Evolutionary conservation across 345 rosid species (phyloP).

Genomic region (Crucihimalaya himalaica): DNA sequence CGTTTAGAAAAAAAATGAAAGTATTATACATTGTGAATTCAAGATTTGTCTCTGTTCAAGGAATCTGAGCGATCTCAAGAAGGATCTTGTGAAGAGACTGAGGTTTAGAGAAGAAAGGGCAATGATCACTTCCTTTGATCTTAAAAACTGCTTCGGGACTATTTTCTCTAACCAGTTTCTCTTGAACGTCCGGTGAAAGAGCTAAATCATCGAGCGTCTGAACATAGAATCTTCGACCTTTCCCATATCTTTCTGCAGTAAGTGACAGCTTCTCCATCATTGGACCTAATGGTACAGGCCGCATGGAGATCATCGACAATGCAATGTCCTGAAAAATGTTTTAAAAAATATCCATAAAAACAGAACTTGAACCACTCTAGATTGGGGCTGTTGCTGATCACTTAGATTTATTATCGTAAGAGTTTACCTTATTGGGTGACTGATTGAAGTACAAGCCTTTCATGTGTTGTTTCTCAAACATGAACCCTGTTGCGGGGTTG

Average conservation of each 20-base stretch:
- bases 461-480: constrained; percentile 84
- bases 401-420: neutral
- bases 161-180: constrained; percentile 78
- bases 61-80: constrained; percentile 76
- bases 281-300: constrained; percentile 81
- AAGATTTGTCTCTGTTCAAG: constrained; percentile 31
- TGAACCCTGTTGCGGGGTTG: constrained; percentile 86
- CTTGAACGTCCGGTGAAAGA: constrained; percentile 88
- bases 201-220: constrained; percentile 88
- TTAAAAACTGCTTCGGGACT: constrained; percentile 84
- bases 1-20: neutral
- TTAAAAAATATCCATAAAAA: neutral
- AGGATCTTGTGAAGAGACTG: constrained; percentile 83
- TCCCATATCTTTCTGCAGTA: constrained; percentile 65
- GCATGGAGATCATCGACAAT: constrained; percentile 88
- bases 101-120: constrained; percentile 94
- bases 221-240: constrained; percentile 68
- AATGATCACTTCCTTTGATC: constrained; percentile 95
- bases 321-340: constrained; percentile 68
- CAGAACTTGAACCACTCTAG: neutral
- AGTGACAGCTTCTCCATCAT: constrained; percentile 80
- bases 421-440: constrained; percentile 75
- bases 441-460: constrained; percentile 89
- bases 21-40: constrained; percentile 7
- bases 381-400: neutral